Percentiles rank a stretch among this genome's conserved stretches.
phyloP scores from a whole-genome alignment of 2,329 filamentous ascomycete species.

The Coniella vitis region DNA sequence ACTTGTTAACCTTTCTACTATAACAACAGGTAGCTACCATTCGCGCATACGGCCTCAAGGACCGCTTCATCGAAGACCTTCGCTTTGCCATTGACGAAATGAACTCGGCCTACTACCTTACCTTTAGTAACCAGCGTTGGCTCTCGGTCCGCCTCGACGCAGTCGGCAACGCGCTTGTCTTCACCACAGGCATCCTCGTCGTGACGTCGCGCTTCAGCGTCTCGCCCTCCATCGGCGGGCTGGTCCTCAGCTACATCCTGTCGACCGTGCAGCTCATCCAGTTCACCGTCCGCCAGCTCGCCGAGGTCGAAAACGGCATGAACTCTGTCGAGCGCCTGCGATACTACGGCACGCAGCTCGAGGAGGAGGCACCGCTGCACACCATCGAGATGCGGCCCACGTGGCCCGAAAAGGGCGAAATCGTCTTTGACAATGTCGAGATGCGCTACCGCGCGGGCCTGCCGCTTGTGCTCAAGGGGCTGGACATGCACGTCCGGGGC shows the following conservation, averaged over 20 bases:
- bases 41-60: slow-evolving; percentile 56
- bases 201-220: slow-evolving; percentile 86
- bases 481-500: slow-evolving; percentile 64
- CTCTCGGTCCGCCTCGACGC: slow-evolving; percentile 76
- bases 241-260: slow-evolving; percentile 90
- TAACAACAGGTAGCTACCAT: slow-evolving; percentile 40
- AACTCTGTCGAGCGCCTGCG: slow-evolving; percentile 88
- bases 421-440: slow-evolving; percentile 65
- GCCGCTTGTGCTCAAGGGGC: slow-evolving; percentile 64
- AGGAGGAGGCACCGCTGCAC: slow-evolving; percentile 82
- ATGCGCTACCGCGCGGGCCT: slow-evolving; percentile 72
- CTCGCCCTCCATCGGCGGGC: slow-evolving; percentile 73
- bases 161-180: slow-evolving; percentile 78
- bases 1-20: no score
- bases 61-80: slow-evolving; percentile 54
- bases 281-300: slow-evolving; percentile 87
- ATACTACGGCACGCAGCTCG: slow-evolving; percentile 80
- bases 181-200: slow-evolving; percentile 82
- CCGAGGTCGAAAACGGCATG: slow-evolving; percentile 97
- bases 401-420: slow-evolving; percentile 86
- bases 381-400: slow-evolving; percentile 62
- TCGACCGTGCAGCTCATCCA: slow-evolving; percentile 93
- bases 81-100: slow-evolving; percentile 76
- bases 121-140: slow-evolving; percentile 94
- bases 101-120: slow-evolving; percentile 91